A percentile compares a stretch with the other conserved stretches of the same genome.
These are phyloP conservation scores for Vaccinium corymbosum DNA, from an alignment of 148 eudicot genomes.

Conservation along the genomic window DNA sequence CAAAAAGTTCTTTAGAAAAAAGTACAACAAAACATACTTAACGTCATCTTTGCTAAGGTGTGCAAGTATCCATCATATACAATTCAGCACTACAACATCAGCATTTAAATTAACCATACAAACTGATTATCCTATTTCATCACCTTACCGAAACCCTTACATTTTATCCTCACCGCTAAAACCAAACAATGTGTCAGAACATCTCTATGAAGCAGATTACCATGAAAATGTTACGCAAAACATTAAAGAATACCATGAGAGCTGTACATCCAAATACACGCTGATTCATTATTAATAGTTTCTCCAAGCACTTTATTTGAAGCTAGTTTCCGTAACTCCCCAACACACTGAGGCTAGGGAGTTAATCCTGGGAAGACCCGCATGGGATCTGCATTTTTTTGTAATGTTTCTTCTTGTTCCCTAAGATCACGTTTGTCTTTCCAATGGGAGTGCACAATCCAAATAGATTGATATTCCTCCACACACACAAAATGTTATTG, in stretches of 20 bases:
- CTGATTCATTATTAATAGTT: neutral
- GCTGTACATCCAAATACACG: neutral
- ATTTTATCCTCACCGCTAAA: neutral
- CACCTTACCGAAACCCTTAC: neutral
- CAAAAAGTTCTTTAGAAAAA: neutral
- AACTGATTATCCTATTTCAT: neutral
- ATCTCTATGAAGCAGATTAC: too few relatives aligned
- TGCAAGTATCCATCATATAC: neutral
- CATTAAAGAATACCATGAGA: neutral
- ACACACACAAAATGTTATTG: neutral
- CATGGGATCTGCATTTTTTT: neutral
- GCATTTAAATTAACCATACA: neutral
- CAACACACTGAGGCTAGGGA: neutral
- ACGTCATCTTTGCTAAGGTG: neutral
- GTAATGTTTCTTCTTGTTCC: neutral
- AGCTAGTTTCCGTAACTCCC: neutral
- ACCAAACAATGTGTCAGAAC: neutral
- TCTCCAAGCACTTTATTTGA: neutral
- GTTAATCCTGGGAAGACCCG: neutral
- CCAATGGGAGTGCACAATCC: neutral
- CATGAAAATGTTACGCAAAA: neutral
- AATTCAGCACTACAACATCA: neutral
- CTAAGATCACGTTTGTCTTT: neutral
- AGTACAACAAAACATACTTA: neutral
- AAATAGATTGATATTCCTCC: neutral